Percentiles rank a stretch among this genome's conserved stretches.
Conservation (phyloP, 805 yeast genomes). For the Blastobotrys peoriensis region DNA sequence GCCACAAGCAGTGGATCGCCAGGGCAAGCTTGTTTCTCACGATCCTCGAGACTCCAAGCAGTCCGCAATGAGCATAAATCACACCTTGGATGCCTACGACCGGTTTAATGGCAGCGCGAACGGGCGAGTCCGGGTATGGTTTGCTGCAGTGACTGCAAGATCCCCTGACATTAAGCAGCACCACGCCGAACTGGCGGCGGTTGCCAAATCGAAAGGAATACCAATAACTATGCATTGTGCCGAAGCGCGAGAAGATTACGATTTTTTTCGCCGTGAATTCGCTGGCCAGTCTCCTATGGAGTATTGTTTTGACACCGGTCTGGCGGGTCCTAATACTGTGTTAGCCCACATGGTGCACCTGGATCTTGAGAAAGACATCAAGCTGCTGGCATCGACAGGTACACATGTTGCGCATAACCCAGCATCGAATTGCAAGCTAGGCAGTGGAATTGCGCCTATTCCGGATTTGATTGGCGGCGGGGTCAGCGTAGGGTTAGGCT, state of each 20-base stretch:
- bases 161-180: neutral
- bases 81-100: neutral
- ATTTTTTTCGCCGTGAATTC: neutral
- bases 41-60: constrained; percentile 5
- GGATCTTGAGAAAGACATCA: constrained; percentile 4
- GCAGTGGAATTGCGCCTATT: constrained; percentile 7
- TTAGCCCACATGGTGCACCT: constrained; percentile 9
- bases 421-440: constrained; percentile 7
- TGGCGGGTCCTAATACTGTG: constrained; percentile 7
- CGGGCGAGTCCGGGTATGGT: neutral
- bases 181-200: neutral
- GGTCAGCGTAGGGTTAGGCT: constrained; percentile 8
- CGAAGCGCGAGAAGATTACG: neutral
- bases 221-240: neutral
- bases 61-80: neutral
- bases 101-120: neutral
- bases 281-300: constrained; percentile 7
- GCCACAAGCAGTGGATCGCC: constrained; percentile 4
- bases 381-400: constrained; percentile 4
- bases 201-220: neutral
- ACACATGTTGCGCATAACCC: constrained; percentile 8
- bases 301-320: constrained; percentile 5
- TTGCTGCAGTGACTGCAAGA: neutral
- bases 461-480: constrained; percentile 5
- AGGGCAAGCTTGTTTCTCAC: neutral